Conservation (phyloP, 2,329 filamentous ascomycete genomes). For the Neonectria punicea region DNA sequence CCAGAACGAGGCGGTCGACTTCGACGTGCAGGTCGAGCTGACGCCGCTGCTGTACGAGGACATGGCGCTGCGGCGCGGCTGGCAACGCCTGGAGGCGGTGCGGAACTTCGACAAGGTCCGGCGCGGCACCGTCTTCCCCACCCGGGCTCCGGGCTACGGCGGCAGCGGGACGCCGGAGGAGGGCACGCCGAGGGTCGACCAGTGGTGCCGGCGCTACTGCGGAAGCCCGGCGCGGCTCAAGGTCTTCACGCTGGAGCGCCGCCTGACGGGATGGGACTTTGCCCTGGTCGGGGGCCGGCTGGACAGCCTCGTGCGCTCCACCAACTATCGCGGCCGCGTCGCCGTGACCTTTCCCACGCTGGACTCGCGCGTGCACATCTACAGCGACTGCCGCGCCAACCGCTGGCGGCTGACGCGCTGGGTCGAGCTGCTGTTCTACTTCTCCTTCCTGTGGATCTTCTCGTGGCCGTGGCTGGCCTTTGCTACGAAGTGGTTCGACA, state of each 20-base stretch:
- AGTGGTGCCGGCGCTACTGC: slow-evolving; percentile 78
- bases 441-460: slow-evolving; percentile 75
- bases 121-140: slow-evolving; percentile 71
- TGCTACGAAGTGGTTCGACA: slow-evolving; percentile 73
- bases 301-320: slow-evolving; percentile 66
- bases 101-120: slow-evolving; percentile 69
- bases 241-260: slow-evolving; percentile 61
- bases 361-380: slow-evolving; percentile 68
- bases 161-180: slow-evolving; percentile 42
- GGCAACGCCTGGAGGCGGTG: slow-evolving; percentile 60
- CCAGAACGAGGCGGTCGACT: slow-evolving; percentile 62
- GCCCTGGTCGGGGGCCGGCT: slow-evolving; percentile 62
- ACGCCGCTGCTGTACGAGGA: slow-evolving; percentile 66
- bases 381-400: slow-evolving; percentile 71
- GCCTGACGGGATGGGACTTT: slow-evolving; percentile 70
- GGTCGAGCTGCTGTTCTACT: slow-evolving; percentile 72
- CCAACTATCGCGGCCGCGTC: slow-evolving; percentile 74
- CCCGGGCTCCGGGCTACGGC: slow-evolving; percentile 58
- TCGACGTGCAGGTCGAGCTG: slow-evolving; percentile 68
- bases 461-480: slow-evolving; percentile 77
- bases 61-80: slow-evolving; percentile 51
- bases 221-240: slow-evolving; percentile 67
- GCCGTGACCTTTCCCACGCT: slow-evolving; percentile 68
- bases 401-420: slow-evolving; percentile 71
- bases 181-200: slow-evolving; percentile 49